A percentile compares a stretch with the other conserved stretches of the same genome.
Conservation (phyloP, 495 filamentous ascomycete species). For the Mytilinidion resinicola region DNA sequence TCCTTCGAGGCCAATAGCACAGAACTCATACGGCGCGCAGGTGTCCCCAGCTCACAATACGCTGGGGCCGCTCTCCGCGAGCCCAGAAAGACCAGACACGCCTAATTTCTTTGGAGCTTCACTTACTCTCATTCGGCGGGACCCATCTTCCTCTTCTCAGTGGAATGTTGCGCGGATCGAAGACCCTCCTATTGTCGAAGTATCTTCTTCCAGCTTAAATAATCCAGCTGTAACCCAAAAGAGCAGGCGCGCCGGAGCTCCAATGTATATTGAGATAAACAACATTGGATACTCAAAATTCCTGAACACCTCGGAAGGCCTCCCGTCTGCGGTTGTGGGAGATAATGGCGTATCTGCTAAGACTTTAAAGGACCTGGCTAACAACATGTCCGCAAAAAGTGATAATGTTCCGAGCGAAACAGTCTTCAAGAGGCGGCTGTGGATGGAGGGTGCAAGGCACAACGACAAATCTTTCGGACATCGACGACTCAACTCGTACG, state of each 20-base stretch:
- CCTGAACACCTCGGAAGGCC: slow-evolving; percentile 15
- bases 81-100: no score
- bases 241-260: slow-evolving; percentile 28
- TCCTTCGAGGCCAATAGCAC: no score
- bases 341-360: background rate
- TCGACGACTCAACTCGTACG: slow-evolving; percentile 16
- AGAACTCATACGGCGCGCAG: no score
- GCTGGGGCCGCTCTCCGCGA: no score
- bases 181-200: slow-evolving; percentile 39
- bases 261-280: slow-evolving; percentile 54
- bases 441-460: slow-evolving; percentile 34
- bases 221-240: slow-evolving; percentile 9
- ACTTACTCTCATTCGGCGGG: slow-evolving; percentile 84
- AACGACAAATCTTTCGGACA: slow-evolving; percentile 17
- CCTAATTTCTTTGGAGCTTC: slow-evolving; percentile 29
- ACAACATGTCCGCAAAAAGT: background rate
- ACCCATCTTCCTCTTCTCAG: slow-evolving; percentile 69
- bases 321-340: slow-evolving; percentile 7
- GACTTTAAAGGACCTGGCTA: background rate
- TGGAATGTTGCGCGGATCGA: slow-evolving; percentile 82
- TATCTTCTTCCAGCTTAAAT: slow-evolving; percentile 25
- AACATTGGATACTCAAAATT: slow-evolving; percentile 61
- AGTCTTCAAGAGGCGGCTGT: slow-evolving; percentile 31
- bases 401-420: background rate
- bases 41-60: no score